A percentile compares a stretch with the other conserved stretches of the same genome.
Conservation (phyloP, 495 filamentous ascomycete genomes). For the Thermothielavioides terrestris region DNA sequence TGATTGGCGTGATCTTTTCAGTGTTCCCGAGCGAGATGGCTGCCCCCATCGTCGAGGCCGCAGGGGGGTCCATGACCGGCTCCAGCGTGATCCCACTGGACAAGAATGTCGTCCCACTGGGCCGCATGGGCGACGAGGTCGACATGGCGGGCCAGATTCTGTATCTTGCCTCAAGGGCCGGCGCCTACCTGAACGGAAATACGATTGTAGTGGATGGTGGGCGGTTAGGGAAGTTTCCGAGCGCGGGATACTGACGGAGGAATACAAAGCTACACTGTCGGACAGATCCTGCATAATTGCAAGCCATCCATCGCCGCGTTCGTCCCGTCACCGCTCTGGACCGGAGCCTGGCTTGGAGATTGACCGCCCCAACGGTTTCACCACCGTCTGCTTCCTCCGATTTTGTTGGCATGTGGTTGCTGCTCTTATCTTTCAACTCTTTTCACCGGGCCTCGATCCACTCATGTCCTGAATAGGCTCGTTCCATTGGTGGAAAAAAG, state of each 20-base stretch:
- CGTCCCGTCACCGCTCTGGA: no score
- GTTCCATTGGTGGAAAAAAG: no score
- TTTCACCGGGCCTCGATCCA: no score
- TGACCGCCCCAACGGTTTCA: no score
- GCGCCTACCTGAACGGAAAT: slow-evolving; percentile 55
- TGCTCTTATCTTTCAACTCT: no score
- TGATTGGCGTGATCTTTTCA: slow-evolving; percentile 19
- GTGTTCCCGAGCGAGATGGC: slow-evolving; percentile 62
- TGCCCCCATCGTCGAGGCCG: slow-evolving; percentile 31
- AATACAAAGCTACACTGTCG: not conserved
- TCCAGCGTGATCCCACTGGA: slow-evolving; percentile 17
- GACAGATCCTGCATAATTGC: no score
- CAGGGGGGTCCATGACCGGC: slow-evolving; percentile 32
- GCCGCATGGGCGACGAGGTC: slow-evolving; percentile 27
- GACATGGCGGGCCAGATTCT: slow-evolving; percentile 57
- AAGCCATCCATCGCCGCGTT: no score
- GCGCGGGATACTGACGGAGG: slow-evolving; percentile 39
- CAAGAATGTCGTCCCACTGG: slow-evolving; percentile 22
- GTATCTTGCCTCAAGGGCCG: slow-evolving; percentile 53
- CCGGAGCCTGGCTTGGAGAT: no score
- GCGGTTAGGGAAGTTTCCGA: slow-evolving; percentile 43
- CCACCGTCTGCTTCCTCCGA: no score
- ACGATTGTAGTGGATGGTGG: slow-evolving; percentile 55
- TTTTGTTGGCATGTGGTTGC: no score
- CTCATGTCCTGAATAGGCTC: no score